Percentiles rank a stretch among this genome's conserved stretches.
Conservation (phyloP, 345 rosid species). For the Salix caprea region DNA sequence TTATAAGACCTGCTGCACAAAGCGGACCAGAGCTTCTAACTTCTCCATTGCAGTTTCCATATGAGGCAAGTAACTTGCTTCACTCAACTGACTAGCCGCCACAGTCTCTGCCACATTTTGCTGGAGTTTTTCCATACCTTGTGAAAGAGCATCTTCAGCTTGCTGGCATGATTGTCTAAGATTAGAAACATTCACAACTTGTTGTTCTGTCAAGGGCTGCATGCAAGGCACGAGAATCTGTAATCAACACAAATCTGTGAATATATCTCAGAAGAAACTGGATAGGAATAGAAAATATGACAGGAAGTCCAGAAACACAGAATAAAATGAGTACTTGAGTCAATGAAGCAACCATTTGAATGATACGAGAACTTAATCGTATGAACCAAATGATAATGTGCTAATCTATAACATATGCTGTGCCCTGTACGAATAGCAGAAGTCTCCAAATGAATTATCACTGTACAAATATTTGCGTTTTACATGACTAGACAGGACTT, state of each 20-base stretch:
- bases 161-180: slow-evolving; percentile 75
- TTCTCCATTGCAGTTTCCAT: slow-evolving; percentile 66
- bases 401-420: neutral
- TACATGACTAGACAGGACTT: too few species aligned
- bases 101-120: slow-evolving; percentile 61
- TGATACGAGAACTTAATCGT: neutral
- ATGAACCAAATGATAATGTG: neutral
- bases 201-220: slow-evolving; percentile 62
- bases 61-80: slow-evolving; percentile 50
- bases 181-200: slow-evolving; percentile 42
- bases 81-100: slow-evolving; percentile 56
- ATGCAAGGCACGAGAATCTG: slow-evolving; percentile 78
- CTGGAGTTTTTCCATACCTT: slow-evolving; percentile 91
- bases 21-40: slow-evolving; percentile 68
- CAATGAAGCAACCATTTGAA: neutral
- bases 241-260: slow-evolving; percentile 4
- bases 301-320: neutral
- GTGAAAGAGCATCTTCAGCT: slow-evolving; percentile 91
- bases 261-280: slow-evolving; percentile 1
- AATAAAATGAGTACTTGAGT: neutral
- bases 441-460: too few species aligned
- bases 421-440: too few species aligned
- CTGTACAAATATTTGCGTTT: too few species aligned
- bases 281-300: neutral
- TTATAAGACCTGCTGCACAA: slow-evolving; percentile 63